Percentiles rank a stretch among this genome's conserved stretches.
Evolutionary conservation across 2,329 filamentous ascomycete genomes (phyloP).

Genomic region (Ophiostoma sp.): DNA sequence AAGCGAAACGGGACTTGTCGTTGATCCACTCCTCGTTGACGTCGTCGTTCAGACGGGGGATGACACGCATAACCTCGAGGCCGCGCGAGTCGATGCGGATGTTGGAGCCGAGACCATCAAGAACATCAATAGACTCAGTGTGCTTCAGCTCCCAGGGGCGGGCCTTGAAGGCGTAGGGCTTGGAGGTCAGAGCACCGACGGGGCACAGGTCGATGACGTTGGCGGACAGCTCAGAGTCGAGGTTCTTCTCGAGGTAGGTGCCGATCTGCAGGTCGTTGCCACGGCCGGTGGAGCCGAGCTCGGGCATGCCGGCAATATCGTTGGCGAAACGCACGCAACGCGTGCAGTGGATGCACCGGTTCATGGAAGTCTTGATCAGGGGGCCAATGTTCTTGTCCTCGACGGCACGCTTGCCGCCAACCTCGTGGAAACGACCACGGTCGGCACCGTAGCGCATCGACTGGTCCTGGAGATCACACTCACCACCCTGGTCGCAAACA

Average conservation of each 20-base stretch:
- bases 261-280: constrained; percentile 98
- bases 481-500: constrained; percentile 97
- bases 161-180: constrained; percentile 95
- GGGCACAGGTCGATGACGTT: constrained; percentile 98
- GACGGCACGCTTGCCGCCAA: constrained; percentile 91
- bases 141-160: constrained; percentile 96
- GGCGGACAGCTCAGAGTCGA: constrained; percentile 90
- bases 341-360: constrained; percentile 98
- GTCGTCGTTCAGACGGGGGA: constrained; percentile 92
- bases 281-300: constrained; percentile 88
- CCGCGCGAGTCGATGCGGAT: constrained; percentile 91
- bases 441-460: constrained; percentile 98
- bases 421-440: constrained; percentile 92
- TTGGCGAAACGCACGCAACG: constrained; percentile 97
- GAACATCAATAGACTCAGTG: constrained; percentile 90
- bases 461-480: constrained; percentile 98
- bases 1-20: constrained; percentile 94
- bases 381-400: constrained; percentile 99
- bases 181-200: constrained; percentile 91
- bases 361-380: constrained; percentile 99
- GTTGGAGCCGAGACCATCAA: constrained; percentile 88
- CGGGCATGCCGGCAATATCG: constrained; percentile 90
- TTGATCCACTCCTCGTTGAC: constrained; percentile 99
- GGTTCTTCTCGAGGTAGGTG: constrained; percentile 89
- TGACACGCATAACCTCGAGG: constrained; percentile 89